phyloP scores from a whole-genome alignment of 345 rosid genomes.

The Sisymbrium altissimum region DNA sequence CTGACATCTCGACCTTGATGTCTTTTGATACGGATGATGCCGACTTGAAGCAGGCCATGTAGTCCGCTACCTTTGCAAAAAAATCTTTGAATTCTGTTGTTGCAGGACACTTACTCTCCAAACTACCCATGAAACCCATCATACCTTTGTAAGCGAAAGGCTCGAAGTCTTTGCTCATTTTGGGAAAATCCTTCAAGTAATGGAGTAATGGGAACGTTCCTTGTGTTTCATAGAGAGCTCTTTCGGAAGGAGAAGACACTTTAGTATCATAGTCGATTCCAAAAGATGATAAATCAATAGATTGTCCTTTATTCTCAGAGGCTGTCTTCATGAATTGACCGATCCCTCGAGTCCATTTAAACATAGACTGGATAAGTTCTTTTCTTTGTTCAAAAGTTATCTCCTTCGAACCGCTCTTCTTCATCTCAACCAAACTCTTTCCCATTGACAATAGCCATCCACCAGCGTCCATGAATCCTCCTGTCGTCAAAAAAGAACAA shows the following conservation, averaged over 20 bases:
- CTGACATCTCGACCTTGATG: background rate
- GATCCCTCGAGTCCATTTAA: slow-evolving; percentile 6
- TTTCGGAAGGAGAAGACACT: background rate
- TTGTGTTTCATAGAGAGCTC: slow-evolving; percentile 10
- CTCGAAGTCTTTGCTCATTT: slow-evolving; percentile 14
- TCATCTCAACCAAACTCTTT: background rate
- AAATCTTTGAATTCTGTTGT: slow-evolving; percentile 18
- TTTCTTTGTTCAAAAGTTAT: slow-evolving; percentile 14
- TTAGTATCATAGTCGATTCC: slow-evolving; percentile 14
- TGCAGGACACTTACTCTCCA: slow-evolving; percentile 13
- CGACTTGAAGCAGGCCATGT: background rate
- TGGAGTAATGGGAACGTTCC: slow-evolving; percentile 3
- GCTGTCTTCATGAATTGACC: slow-evolving; percentile 1
- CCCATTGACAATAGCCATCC: slow-evolving; percentile 6
- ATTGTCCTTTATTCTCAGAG: slow-evolving; percentile 10
- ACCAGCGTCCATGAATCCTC: slow-evolving; percentile 5
- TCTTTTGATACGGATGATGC: background rate
- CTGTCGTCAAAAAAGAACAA: background rate
- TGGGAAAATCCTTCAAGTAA: slow-evolving; percentile 15
- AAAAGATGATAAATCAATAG: slow-evolving; percentile 16
- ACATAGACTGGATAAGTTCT: background rate
- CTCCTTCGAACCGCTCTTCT: slow-evolving; percentile 6
- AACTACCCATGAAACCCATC: background rate
- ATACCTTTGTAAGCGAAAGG: slow-evolving; percentile 19
- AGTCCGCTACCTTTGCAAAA: slow-evolving; percentile 12